Evolutionary conservation across 2,329 filamentous ascomycete species (phyloP).

Genomic region (Apiospora marii): DNA sequence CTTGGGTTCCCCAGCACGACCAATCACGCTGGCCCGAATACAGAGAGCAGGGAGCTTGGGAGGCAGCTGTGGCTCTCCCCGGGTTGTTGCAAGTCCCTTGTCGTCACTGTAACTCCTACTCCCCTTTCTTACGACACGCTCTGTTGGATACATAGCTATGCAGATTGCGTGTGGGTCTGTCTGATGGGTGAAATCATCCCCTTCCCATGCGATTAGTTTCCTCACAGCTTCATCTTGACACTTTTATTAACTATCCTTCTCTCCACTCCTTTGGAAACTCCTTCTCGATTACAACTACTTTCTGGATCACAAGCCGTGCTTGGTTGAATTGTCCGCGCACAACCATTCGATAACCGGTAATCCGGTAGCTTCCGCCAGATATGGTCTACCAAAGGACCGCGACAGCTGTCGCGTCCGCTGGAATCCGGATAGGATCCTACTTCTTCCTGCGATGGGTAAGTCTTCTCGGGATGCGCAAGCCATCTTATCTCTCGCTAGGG

Average conservation of each 20-base stretch:
- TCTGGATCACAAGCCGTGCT: not conserved
- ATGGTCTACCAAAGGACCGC: constrained; percentile 20
- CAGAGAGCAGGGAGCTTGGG: constrained; percentile 1
- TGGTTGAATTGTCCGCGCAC: not conserved
- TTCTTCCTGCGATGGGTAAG: constrained; percentile 31
- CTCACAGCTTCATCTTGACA: constrained; percentile 5
- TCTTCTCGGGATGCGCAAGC: not conserved
- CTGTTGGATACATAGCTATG: constrained; percentile 13
- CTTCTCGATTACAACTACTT: not conserved
- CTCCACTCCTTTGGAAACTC: constrained; percentile 17
- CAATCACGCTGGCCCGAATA: not conserved
- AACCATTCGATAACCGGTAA: constrained; percentile 13
- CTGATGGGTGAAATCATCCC: constrained; percentile 18
- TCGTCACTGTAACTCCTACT: constrained; percentile 7
- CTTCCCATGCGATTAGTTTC: constrained; percentile 16
- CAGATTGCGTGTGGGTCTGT: constrained; percentile 14
- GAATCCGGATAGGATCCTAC: constrained; percentile 27
- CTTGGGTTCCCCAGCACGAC: not conserved
- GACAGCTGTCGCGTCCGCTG: constrained; percentile 26
- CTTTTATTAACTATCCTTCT: constrained; percentile 2
- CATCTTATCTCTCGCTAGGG: not conserved
- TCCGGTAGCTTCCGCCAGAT: constrained; percentile 11
- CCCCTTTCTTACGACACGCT: constrained; percentile 8
- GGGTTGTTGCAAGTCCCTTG: constrained; percentile 16
- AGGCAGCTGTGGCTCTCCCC: constrained; percentile 5